Base-by-base conservation (phyloP, 805 yeast species). In the Teunomyces cretensis region DNA sequence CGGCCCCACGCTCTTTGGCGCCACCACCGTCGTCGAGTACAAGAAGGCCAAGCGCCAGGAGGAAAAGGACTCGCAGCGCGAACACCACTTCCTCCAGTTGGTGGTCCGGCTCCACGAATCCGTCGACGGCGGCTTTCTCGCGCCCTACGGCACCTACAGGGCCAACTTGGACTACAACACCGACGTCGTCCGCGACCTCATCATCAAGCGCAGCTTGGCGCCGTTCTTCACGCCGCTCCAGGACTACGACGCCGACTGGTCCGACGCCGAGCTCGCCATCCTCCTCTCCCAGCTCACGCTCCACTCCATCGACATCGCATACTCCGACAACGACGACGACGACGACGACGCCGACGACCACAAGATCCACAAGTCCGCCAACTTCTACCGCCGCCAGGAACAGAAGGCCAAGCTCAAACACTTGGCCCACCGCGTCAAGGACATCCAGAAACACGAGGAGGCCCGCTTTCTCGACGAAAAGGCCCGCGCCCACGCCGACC, bases 51-150 rank as follows among this genome's bases (percentile, higher is more conserved):
- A 54, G 41, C 52, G 60, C 19, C 75, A 75, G n/a, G 78, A 68
- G 39, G 91, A 86, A 31, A 80, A 78, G 56, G 83, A 78, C 47
- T 61, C 58, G 41, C 61, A 62, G 41, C 75, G 75, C 44, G 86
- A 82, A 49, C 64, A 65, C 13, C 88, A 82, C 54, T 79, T 78
- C 43, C 54, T 67, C 49, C 76, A 81, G 17, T 67, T 86, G 43
- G 68, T 86, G 16, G 88, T 86, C 2, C 70, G 76, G 49, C 77
- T 64, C 55, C 72, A 72, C 32, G 96, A 88, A 57, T 80, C 72
- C 50, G 96, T 92, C 12, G 98, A 94, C 66, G 99, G 99, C 14
- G 99, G 99, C 1, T 90, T 70, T 60, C 67, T 92, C 51, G 96
- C 96, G 1, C 97, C 98, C 0, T 88, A 79, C 65, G 97, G 97